Base-by-base conservation (phyloP, 2,329 filamentous ascomycete species). In the Chrysosphaeria jannelii region DNA sequence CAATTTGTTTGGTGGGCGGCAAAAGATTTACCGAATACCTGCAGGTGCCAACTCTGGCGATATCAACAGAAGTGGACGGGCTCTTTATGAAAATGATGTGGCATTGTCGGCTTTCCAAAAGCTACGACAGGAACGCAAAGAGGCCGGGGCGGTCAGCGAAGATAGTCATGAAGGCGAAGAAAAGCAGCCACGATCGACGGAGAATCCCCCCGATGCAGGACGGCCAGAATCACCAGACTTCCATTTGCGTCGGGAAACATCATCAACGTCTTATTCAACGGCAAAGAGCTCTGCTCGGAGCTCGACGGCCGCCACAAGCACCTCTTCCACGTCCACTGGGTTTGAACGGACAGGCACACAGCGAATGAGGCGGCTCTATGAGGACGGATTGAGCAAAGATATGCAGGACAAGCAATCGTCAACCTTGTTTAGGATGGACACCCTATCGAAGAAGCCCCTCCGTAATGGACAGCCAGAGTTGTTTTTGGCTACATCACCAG, bases 21-120 rank as follows among this genome's bases (percentile, higher is more conserved):
- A 93, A 41, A 93, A 93, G 47, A 68, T 93, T 18, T 93, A 88
- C 44, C 79, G 76, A 41, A 72, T 90, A 31, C 54, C 71, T 1
- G 50, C 49, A 4, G 51, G 50, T 3, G 50, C 50, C 4, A 47
- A 50, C 16, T 50, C 46, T 5, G 26, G 31, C 4, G 38, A 50
- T n/a, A 55, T 50, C 11, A 55, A 52, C 21, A 58, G 74, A 51
- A 47, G 51, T 21, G 71, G 57, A 13, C 66, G 61, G 31, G 55
- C 65, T 0, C 42, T 90, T 3, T 93, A 91, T 37, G 78, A 88
- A 13, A 67, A 85, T 33, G 85, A 97, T 41, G 59, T 91, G 10
- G 60, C 66, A 13, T 47, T 69, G 40, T 89, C 79, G 3, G 57
- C 72, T 6, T 91, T 90, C 36, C 78, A 89, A 36, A 70, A 60